Percentiles rank a stretch among this genome's conserved stretches.
phyloP scores from a whole-genome alignment of 441 rosid species.

The Arabidopsis hybrid region DNA sequence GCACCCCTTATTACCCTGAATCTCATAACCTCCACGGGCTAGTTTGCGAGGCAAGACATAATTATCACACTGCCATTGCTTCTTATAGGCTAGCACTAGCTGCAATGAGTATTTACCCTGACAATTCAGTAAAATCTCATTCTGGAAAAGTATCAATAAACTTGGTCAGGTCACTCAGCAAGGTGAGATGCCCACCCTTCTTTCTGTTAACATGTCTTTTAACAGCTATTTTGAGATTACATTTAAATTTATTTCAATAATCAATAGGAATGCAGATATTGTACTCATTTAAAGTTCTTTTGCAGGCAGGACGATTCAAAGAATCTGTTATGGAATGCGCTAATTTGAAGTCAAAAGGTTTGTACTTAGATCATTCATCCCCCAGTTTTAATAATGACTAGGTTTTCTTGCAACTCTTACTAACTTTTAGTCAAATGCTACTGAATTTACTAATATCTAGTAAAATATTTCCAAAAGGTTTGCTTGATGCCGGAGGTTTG shows the following conservation, averaged over 20 bases:
- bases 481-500: conserved; percentile 76
- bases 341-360: conserved; percentile 72
- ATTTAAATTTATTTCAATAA: not conserved
- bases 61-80: conserved; percentile 68
- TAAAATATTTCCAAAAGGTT: conserved; percentile 49
- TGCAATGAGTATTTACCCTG: conserved; percentile 57
- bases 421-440: not conserved
- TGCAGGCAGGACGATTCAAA: conserved; percentile 75
- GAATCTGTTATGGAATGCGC: conserved; percentile 83
- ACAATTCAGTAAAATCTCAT: conserved; percentile 51
- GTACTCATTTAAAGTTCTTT: conserved; percentile 28
- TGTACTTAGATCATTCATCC: conserved; percentile 1
- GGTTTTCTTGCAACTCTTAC: conserved; percentile 5
- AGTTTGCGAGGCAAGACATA: conserved; percentile 77
- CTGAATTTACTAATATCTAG: not conserved
- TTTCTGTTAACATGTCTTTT: conserved; percentile 31
- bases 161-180: conserved; percentile 83
- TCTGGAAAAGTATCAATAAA: conserved; percentile 67
- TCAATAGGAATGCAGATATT: conserved; percentile 27
- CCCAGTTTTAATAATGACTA: not conserved
- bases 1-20: conserved; percentile 80
- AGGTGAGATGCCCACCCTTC: conserved; percentile 55
- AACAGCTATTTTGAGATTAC: not conserved
- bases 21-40: conserved; percentile 89
- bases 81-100: conserved; percentile 73